These are phyloP conservation scores for Talaromyces sp. DNA, from an alignment of 2,329 filamentous ascomycete species.

Conservation along the genomic window DNA sequence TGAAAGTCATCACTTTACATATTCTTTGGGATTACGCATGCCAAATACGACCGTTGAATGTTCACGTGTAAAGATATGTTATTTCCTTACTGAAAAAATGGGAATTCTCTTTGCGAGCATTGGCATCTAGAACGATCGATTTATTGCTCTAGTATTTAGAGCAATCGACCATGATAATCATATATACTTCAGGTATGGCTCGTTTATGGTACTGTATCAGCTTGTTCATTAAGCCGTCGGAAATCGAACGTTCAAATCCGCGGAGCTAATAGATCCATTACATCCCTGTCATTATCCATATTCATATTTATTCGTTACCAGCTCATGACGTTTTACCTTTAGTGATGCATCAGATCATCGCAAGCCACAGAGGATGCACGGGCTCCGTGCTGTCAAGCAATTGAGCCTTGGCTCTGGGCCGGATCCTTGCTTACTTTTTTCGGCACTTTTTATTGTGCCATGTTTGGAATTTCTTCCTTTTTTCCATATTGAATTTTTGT, in stretches of 20 bases:
- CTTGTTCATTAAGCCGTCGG: background rate
- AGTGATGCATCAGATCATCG: slow-evolving; percentile 15
- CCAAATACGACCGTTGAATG: background rate
- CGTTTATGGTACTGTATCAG: background rate
- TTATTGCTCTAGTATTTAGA: background rate
- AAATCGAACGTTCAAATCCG: background rate
- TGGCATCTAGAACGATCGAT: background rate
- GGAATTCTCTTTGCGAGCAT: background rate
- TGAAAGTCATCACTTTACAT: background rate
- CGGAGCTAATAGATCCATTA: background rate
- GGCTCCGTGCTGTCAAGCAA: slow-evolving; percentile 5
- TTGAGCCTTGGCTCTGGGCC: background rate
- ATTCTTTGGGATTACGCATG: background rate
- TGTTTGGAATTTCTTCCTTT: background rate
- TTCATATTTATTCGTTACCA: background rate
- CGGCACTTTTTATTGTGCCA: background rate
- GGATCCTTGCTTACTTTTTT: background rate
- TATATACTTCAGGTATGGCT: background rate
- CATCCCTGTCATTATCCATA: slow-evolving; percentile 9
- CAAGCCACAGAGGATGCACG: slow-evolving; percentile 10
- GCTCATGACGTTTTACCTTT: background rate
- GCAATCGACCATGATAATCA: too few relatives aligned
- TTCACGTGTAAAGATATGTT: background rate
- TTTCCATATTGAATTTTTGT: background rate
- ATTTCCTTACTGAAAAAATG: background rate